Evolutionary conservation across 1,139 yeast species (phyloP), one percentile per base, ranked within the genome.

Genomic region (Pichia sp.): DNA sequence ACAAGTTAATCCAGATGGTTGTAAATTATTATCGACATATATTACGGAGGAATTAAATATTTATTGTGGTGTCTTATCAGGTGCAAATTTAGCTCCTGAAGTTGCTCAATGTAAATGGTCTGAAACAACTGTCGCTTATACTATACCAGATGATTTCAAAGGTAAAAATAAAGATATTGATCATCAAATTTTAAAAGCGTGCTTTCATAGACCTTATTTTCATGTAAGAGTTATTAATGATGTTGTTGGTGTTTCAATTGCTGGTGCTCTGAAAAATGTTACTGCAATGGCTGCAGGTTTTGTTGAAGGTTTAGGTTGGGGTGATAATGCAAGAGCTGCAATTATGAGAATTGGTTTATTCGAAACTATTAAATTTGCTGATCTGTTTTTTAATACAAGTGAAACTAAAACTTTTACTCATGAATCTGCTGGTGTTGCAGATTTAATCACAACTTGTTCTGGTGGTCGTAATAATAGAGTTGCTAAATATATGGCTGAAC

Each of bases 251-350:
- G 90, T 89, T 47, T 85, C 95, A 20, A 77, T 90, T 54, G 95
- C 96, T 35, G 97, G 97, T 59, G 97, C 97, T 5, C 74, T 90
- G 64, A 90, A 90, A 71, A 90, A 90, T 68, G 89, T 90, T 34
- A 87, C 89, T 55, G 97, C 97, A 43, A 74, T 87, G 60, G 89
- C 94, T 47, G 96, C 94, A 46, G 97, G 97, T 44, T 85, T 89
- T 62, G 96, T 89, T 51, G 96, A 87, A 68, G 97, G 97, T 56
- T 76, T 84, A 51, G 96, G 95, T 47, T 90, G 97, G 97, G 97
- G 97, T 64, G 96, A 87, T 69, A 90, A 90, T 63, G 96, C 97
- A 55, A 87, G 89, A 68, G 85, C 96, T 42, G 97, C 97, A 42
- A 79, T 90, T 58, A 87, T 89, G 90, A 80, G 97, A 70, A 81